Evolutionary conservation across 1,284 basidiomycete genomes (phyloP).

Genomic region (Psilocybe mexicana): DNA sequence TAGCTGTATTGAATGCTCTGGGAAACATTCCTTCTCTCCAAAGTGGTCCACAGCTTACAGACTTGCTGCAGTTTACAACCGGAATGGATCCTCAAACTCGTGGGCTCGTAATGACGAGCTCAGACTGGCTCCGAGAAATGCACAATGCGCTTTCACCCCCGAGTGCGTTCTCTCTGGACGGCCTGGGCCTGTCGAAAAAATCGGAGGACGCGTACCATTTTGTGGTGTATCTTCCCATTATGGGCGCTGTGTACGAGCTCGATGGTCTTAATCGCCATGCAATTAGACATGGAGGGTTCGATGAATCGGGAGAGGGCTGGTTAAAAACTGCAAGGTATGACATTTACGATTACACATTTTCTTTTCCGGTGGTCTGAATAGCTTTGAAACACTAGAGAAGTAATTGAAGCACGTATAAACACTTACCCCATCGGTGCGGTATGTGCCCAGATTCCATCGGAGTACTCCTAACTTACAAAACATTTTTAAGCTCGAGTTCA

Average conservation of each 20-base stretch:
- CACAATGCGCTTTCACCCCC: constrained; percentile 92
- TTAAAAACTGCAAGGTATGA: constrained; percentile 71
- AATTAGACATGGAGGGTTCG: constrained; percentile 75
- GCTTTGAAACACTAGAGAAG: constrained; percentile 52
- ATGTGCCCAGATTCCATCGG: constrained; percentile 34
- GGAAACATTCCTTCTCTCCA: constrained; percentile 80
- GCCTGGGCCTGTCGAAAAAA: constrained; percentile 67
- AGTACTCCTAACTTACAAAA: constrained; percentile 14
- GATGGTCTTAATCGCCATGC: constrained; percentile 83
- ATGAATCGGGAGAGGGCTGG: constrained; percentile 77
- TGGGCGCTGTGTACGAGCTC: constrained; percentile 85
- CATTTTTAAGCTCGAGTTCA: constrained; percentile 78
- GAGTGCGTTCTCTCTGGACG: constrained; percentile 78
- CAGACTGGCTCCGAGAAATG: constrained; percentile 81
- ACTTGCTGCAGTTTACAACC: constrained; percentile 75
- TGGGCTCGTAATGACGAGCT: constrained; percentile 83
- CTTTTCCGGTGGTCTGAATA: constrained; percentile 13
- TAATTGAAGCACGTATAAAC: constrained; percentile 81
- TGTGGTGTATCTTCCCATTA: constrained; percentile 84
- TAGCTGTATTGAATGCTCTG: constrained; percentile 92
- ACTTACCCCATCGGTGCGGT: constrained; percentile 87
- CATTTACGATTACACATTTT: constrained; percentile 21
- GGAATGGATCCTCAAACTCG: constrained; percentile 87
- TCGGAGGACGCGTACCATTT: constrained; percentile 92
- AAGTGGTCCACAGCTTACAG: constrained; percentile 70